Conservation (phyloP, 2,329 filamentous ascomycete species). For the Neoascochyta sp. region DNA sequence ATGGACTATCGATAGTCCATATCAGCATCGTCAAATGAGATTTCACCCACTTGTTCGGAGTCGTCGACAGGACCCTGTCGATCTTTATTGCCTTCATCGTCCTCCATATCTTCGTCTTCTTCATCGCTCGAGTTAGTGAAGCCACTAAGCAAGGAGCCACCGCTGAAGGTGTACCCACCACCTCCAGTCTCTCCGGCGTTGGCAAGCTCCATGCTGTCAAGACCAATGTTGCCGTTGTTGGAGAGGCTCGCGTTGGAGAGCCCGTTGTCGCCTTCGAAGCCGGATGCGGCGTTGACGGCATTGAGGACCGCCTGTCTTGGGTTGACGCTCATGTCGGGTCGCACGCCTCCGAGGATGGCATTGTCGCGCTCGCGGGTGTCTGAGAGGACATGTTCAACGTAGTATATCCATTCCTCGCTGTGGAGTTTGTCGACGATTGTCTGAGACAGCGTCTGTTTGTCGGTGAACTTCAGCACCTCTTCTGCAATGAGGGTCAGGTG, state of each 20-base stretch:
- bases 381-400: conserved; percentile 87
- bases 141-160: conserved; percentile 75
- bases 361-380: conserved; percentile 96
- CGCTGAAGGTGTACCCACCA: conserved; percentile 69
- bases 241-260: conserved; percentile 79
- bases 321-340: conserved; percentile 83
- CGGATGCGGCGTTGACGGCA: conserved; percentile 54
- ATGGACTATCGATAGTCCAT: conserved; percentile 55
- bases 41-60: conserved; percentile 64
- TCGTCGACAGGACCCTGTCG: conserved; percentile 48
- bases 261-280: conserved; percentile 47
- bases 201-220: conserved; percentile 63
- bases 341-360: conserved; percentile 92
- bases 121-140: conserved; percentile 95
- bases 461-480: conserved; percentile 97
- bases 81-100: conserved; percentile 68
- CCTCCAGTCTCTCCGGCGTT: conserved; percentile 64
- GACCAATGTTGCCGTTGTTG: conserved; percentile 53
- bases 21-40: conserved; percentile 59
- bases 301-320: conserved; percentile 67
- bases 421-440: conserved; percentile 83
- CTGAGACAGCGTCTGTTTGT: conserved; percentile 83
- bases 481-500: conserved; percentile 95
- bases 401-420: conserved; percentile 86
- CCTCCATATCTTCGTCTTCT: conserved; percentile 91